These are phyloP conservation scores for Populus hybrid DNA, from an alignment of 441 rosid species.

Conservation along the genomic window DNA sequence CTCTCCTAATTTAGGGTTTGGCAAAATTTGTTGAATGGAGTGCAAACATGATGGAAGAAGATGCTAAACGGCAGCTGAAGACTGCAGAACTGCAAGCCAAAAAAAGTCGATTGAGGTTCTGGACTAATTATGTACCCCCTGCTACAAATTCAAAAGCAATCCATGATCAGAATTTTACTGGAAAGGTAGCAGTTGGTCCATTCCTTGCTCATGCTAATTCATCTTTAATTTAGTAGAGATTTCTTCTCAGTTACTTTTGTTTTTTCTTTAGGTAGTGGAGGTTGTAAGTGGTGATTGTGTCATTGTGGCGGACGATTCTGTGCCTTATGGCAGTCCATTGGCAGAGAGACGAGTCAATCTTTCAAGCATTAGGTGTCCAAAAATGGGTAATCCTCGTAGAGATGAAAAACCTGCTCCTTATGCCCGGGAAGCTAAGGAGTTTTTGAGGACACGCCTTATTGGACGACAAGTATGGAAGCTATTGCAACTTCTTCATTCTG, in stretches of 20 bases:
- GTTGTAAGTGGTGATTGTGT: constrained; percentile 96
- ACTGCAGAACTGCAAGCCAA: constrained; percentile 89
- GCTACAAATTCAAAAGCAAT: constrained; percentile 90
- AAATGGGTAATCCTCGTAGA: constrained; percentile 86
- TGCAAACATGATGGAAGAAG: constrained; percentile 97
- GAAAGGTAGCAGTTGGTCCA: constrained; percentile 55
- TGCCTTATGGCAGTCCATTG: constrained; percentile 75
- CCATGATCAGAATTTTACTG: constrained; percentile 88
- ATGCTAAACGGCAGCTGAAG: constrained; percentile 72
- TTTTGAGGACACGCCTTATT: constrained; percentile 72
- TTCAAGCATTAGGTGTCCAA: constrained; percentile 90
- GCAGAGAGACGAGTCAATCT: constrained; percentile 95
- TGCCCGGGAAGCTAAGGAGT: constrained; percentile 90
- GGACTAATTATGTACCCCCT: constrained; percentile 89
- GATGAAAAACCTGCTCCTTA: constrained; percentile 86
- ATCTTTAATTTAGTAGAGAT: neutral
- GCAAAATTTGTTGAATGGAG: constrained; percentile 99
- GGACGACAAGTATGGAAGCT: constrained; percentile 60
- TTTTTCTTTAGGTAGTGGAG: constrained; percentile 75
- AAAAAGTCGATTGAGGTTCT: constrained; percentile 70
- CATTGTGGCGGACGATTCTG: constrained; percentile 87
- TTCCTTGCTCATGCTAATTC: neutral
- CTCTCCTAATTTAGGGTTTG: constrained; percentile 56
- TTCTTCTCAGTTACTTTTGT: constrained; percentile 8
- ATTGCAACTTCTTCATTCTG: neutral